phyloP scores from a whole-genome alignment of 1,284 basidiomycete species.

The Tilletia setariae region DNA sequence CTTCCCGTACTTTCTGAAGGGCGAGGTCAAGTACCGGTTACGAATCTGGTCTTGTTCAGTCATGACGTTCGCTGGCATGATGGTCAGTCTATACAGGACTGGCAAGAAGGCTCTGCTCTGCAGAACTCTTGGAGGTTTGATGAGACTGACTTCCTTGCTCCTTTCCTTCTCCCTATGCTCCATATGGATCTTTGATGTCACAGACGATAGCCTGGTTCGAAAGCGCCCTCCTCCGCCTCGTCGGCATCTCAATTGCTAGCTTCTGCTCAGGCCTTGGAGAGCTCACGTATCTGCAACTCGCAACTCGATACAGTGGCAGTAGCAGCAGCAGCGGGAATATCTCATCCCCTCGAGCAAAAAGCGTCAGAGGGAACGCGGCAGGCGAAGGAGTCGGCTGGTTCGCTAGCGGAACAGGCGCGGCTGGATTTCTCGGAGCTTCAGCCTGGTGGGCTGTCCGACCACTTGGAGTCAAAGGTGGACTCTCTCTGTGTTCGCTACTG shows the following conservation, averaged over 20 bases:
- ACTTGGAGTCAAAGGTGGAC: constrained; percentile 76
- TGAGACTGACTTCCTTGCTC: background rate
- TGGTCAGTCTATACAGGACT: constrained; percentile 62
- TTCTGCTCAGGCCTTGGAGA: constrained; percentile 93
- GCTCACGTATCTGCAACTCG: constrained; percentile 87
- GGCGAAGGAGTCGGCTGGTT: constrained; percentile 50
- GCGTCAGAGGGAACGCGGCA: background rate
- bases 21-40: constrained; percentile 37
- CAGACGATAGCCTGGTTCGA: constrained; percentile 79
- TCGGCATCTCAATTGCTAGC: constrained; percentile 84
- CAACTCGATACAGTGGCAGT: constrained; percentile 63
- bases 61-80: constrained; percentile 47
- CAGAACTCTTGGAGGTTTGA: background rate
- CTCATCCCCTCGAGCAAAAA: no score
- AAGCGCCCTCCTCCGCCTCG: constrained; percentile 67
- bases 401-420: constrained; percentile 79
- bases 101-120: constrained; percentile 71
- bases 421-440: constrained; percentile 84
- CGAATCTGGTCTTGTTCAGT: constrained; percentile 55
- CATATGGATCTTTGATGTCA: background rate
- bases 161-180: background rate
- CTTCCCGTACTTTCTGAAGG: constrained; percentile 71
- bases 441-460: constrained; percentile 91
- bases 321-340: no score
- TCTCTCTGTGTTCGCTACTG: constrained; percentile 60